Evolutionary conservation across 352 stramenopile genomes (phyloP), one percentile per base, ranked within the genome.

Genomic region (Phytophthora foliorum): DNA sequence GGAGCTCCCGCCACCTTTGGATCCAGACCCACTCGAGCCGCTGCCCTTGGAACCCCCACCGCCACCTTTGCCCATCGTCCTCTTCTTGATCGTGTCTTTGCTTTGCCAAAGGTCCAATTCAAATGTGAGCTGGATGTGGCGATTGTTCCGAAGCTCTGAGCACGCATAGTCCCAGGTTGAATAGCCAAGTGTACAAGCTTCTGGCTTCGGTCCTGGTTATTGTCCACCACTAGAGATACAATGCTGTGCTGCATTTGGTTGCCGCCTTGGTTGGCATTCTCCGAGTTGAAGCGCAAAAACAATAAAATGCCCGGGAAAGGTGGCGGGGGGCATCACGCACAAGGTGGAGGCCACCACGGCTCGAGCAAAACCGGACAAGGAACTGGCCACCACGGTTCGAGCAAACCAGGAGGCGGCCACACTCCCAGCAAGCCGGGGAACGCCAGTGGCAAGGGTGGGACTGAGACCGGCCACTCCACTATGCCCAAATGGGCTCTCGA

Each of bases 401-500:
- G 48, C 25, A 25, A 32, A n/a, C 16, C 9, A 16, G 39, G 31
- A 21, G 21, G 31, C 6, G 17, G 29, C 11, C 57, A 56, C 13
- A 13, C 29, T n/a, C 19, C 57, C 14, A 53, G 27, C 21, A 54
- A 45, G 27, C 7, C 13, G 11, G 36, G 8, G 17, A 9, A 9
- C 16, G 14, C 36, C 6, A 29, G 25, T 39, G 24, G 11, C 29
- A 55, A 60, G 22, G 38, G 17, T 14, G 25, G n/a, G n/a, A n/a
- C 50, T 17, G 39, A 29, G 2, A 51, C n/a, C 25, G 19, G 38
- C 10, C 25, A 27, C 11, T 13, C 13, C 13, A 16, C 57, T 25
- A 41, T 57, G 56, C 50, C 56, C n/a, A 63, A 77, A 32, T 65
- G 52, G 41, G 65, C 70, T 22, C 13, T 32, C 3, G 56, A 75